Conservation (phyloP, 441 rosid genomes). For the Pelargonium cotyledonis region DNA sequence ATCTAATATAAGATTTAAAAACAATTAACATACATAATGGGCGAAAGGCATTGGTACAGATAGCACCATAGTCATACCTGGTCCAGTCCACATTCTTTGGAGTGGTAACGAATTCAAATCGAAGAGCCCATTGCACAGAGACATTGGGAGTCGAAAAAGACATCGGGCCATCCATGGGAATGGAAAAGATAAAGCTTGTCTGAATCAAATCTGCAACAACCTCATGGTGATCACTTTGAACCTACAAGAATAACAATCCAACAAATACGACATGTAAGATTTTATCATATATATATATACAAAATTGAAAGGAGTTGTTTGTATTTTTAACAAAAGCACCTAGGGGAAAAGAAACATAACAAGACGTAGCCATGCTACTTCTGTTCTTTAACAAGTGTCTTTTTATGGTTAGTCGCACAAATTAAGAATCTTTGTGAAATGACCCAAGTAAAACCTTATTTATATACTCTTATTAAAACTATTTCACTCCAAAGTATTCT, state of each 20-base stretch:
- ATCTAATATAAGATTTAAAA: too few species aligned
- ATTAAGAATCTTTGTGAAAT: too few species aligned
- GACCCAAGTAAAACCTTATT: too few species aligned
- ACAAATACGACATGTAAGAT: background rate
- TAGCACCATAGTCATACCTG: slow-evolving; percentile 37
- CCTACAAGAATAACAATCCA: slow-evolving; percentile 33
- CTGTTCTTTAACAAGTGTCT: too few species aligned
- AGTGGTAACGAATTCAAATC: slow-evolving; percentile 86
- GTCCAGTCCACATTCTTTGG: slow-evolving; percentile 75
- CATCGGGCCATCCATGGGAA: slow-evolving; percentile 96
- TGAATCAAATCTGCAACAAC: slow-evolving; percentile 90
- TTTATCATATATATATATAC: background rate
- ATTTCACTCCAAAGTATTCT: too few species aligned
- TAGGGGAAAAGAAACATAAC: too few species aligned
- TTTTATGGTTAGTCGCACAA: too few species aligned
- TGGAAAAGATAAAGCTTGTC: slow-evolving; percentile 85
- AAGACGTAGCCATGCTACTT: too few species aligned
- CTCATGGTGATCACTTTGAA: slow-evolving; percentile 92
- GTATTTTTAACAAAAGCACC: too few species aligned
- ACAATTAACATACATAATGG: too few species aligned
- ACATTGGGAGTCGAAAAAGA: slow-evolving; percentile 79
- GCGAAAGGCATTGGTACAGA: background rate
- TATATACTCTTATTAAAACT: too few species aligned
- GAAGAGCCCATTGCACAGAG: slow-evolving; percentile 80
- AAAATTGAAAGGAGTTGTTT: background rate